phyloP scores from a whole-genome alignment of 2,329 filamentous ascomycete species.

The Diplodia seriata region DNA sequence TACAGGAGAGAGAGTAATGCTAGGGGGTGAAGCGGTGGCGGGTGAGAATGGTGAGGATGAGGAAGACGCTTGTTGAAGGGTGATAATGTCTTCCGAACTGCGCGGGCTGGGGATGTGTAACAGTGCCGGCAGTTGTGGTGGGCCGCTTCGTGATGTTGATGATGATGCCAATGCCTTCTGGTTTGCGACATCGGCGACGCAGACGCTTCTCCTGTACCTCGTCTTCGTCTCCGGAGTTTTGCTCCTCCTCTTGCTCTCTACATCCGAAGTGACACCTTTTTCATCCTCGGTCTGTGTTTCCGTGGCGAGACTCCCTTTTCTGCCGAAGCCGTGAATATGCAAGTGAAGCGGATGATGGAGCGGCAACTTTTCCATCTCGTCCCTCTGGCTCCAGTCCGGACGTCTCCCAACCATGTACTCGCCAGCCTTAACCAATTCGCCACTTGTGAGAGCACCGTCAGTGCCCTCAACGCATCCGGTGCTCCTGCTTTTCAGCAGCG shows the following conservation, averaged over 20 bases:
- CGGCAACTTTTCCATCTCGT: neutral
- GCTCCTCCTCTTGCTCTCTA: neutral
- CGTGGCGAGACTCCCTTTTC: neutral
- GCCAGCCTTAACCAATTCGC: neutral
- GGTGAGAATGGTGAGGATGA: neutral
- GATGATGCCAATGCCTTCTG: neutral
- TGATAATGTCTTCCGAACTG: neutral
- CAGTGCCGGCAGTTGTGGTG: neutral
- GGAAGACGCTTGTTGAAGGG: neutral
- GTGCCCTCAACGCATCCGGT: neutral
- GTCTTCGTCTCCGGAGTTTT: neutral
- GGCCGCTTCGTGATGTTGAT: neutral
- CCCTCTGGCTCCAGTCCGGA: slow-evolving; percentile 21
- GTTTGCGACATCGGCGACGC: neutral
- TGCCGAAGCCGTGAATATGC: slow-evolving; percentile 6
- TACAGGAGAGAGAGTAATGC: slow-evolving; percentile 20
- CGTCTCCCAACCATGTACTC: neutral
- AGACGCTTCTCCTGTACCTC: neutral
- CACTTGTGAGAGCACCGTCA: neutral
- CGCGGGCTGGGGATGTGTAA: neutral
- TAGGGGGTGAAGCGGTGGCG: neutral
- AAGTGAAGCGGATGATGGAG: neutral
- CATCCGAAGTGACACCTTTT: neutral
- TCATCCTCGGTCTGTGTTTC: slow-evolving; percentile 5
- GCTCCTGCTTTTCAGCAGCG: neutral